These are phyloP conservation scores for Delonix regia DNA, from an alignment of 306 rosid species.

Conservation along the genomic window DNA sequence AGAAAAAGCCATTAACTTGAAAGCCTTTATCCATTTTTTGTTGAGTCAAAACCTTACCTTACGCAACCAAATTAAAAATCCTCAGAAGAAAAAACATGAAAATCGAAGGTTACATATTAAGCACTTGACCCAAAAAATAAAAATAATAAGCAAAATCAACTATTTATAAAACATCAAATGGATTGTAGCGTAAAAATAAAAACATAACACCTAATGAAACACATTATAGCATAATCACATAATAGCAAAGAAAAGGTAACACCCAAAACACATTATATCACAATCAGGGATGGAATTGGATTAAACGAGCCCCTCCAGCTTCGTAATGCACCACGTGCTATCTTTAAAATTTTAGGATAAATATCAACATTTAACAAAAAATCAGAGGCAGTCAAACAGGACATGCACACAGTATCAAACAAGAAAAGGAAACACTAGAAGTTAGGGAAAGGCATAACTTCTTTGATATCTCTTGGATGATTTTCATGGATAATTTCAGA, in stretches of 20 bases:
- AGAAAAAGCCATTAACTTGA: neutral
- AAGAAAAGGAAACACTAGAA: neutral
- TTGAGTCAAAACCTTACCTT: no score
- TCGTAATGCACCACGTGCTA: neutral
- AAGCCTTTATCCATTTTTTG: neutral
- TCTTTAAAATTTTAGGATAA: neutral
- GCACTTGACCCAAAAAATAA: no score
- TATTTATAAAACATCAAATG: neutral
- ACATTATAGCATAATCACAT: neutral
- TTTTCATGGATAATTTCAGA: slow-evolving; percentile 23
- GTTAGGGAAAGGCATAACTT: neutral
- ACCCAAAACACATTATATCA: neutral
- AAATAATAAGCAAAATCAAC: neutral
- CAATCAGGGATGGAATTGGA: no score
- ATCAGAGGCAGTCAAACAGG: neutral
- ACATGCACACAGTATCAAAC: neutral
- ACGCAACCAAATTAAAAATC: neutral
- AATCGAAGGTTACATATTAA: neutral
- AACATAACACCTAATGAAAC: neutral
- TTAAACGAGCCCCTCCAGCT: neutral
- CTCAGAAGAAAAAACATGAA: no score
- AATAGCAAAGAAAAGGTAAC: neutral
- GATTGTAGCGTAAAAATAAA: neutral
- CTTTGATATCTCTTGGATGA: neutral
- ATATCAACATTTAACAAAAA: neutral